These are phyloP conservation scores for Dorcoceras hygrometricum DNA, from an alignment of 257 asterid species.

Conservation along the genomic window DNA sequence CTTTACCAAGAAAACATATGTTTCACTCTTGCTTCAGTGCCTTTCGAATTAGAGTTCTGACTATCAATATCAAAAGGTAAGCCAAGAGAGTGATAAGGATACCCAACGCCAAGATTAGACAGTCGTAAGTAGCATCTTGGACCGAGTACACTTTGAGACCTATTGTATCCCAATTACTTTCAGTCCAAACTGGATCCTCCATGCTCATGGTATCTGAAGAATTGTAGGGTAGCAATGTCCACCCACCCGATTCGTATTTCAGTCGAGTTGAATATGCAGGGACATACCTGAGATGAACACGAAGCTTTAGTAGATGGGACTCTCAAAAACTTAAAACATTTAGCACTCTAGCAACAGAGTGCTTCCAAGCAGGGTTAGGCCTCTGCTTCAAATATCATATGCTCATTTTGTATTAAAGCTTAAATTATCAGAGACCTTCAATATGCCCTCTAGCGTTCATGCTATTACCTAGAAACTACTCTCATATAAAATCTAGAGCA, in stretches of 20 bases:
- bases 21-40: slow-evolving; percentile 81
- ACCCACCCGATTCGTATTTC: slow-evolving; percentile 55
- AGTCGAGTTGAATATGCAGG: slow-evolving; percentile 95
- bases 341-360: neutral
- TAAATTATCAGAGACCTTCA: neutral
- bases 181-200: slow-evolving; percentile 90
- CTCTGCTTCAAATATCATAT: slow-evolving; percentile 2
- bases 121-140: slow-evolving; percentile 56
- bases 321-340: neutral
- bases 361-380: slow-evolving; percentile 10
- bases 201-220: slow-evolving; percentile 49
- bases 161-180: slow-evolving; percentile 84
- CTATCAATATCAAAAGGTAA: slow-evolving; percentile 47
- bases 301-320: neutral
- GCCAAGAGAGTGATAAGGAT: slow-evolving; percentile 55
- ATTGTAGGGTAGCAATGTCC: slow-evolving; percentile 65
- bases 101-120: slow-evolving; percentile 58
- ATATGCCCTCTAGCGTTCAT: neutral
- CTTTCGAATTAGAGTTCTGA: slow-evolving; percentile 66
- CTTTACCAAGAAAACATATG: slow-evolving; percentile 6
- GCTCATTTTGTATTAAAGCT: neutral
- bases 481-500: neutral
- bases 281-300: slow-evolving; percentile 59
- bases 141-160: slow-evolving; percentile 59
- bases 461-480: neutral